Evolutionary conservation across 1,284 basidiomycete species (phyloP).

Genomic region (Paramarasmius palmivorus): DNA sequence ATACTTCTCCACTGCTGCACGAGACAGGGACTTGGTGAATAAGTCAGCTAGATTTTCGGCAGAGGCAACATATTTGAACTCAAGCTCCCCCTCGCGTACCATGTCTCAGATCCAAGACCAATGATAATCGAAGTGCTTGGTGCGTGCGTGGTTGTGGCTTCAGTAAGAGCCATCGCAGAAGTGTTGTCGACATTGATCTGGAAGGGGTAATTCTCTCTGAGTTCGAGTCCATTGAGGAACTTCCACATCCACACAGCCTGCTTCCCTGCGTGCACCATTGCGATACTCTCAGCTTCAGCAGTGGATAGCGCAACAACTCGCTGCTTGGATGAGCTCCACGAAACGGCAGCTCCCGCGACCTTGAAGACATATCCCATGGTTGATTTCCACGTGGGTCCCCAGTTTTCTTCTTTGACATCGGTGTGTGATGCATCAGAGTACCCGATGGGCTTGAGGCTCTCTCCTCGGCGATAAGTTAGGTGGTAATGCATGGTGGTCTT

Average conservation of each 20-base stretch:
- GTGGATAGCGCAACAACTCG: slow-evolving; percentile 22
- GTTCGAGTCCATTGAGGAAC: slow-evolving; percentile 14
- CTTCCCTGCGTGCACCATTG: slow-evolving; percentile 18
- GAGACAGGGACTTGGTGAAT: no score
- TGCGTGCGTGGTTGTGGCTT: no score
- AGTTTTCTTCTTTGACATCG: neutral
- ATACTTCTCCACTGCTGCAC: no score
- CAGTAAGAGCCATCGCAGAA: no score
- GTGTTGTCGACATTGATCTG: no score
- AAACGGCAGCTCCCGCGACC: slow-evolving; percentile 16
- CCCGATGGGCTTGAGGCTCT: neutral
- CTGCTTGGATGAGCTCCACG: slow-evolving; percentile 21
- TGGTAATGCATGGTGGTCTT: neutral
- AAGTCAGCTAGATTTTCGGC: no score
- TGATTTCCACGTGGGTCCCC: slow-evolving; percentile 12
- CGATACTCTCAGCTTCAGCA: slow-evolving; percentile 28
- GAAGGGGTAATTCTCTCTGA: no score
- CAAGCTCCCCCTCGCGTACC: no score
- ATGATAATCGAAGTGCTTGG: no score
- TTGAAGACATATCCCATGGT: slow-evolving; percentile 20
- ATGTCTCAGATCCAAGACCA: no score
- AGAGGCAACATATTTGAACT: no score
- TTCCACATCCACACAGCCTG: slow-evolving; percentile 20
- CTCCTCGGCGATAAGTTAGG: neutral
- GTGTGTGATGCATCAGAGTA: neutral